Evolutionary conservation across 768 basidiomycete genomes (phyloP).

Genomic region (Leccinum olivaceopallidum): DNA sequence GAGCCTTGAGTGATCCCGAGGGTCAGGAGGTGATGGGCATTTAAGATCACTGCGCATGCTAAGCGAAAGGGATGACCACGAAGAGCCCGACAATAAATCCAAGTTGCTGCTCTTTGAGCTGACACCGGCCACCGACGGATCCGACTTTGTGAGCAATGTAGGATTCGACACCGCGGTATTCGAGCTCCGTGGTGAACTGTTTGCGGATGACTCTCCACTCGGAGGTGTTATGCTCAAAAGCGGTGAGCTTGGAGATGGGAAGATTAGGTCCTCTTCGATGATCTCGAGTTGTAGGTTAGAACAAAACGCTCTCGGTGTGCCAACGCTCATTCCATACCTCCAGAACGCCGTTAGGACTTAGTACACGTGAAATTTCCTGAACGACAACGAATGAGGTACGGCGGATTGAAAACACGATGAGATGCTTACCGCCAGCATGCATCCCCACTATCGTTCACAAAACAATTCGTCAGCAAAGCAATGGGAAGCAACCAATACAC

Average conservation of each 20-base stretch:
- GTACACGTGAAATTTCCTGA: slow-evolving; percentile 68
- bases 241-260: slow-evolving; percentile 47
- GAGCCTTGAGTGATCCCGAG: slow-evolving; percentile 63
- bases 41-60: slow-evolving; percentile 14
- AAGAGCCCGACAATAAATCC: slow-evolving; percentile 16
- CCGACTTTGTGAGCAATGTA: slow-evolving; percentile 24
- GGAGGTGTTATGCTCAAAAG: slow-evolving; percentile 4
- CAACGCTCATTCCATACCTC: slow-evolving; percentile 48
- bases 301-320: not conserved
- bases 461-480: slow-evolving; percentile 19
- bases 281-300: slow-evolving; percentile 42
- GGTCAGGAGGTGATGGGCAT: slow-evolving; percentile 36
- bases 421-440: slow-evolving; percentile 55
- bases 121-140: slow-evolving; percentile 18
- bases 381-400: slow-evolving; percentile 18
- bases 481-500: slow-evolving; percentile 10
- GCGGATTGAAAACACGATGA: slow-evolving; percentile 11
- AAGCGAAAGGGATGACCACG: slow-evolving; percentile 25
- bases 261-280: slow-evolving; percentile 73
- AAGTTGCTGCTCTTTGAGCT: slow-evolving; percentile 17
- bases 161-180: slow-evolving; percentile 26
- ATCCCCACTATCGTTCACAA: slow-evolving; percentile 53
- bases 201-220: slow-evolving; percentile 19
- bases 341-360: slow-evolving; percentile 59
- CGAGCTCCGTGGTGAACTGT: slow-evolving; percentile 30